A percentile compares a stretch with the other conserved stretches of the same genome.
Conservation (phyloP, 331 rosid genomes). For the Dryas integrifolia region DNA sequence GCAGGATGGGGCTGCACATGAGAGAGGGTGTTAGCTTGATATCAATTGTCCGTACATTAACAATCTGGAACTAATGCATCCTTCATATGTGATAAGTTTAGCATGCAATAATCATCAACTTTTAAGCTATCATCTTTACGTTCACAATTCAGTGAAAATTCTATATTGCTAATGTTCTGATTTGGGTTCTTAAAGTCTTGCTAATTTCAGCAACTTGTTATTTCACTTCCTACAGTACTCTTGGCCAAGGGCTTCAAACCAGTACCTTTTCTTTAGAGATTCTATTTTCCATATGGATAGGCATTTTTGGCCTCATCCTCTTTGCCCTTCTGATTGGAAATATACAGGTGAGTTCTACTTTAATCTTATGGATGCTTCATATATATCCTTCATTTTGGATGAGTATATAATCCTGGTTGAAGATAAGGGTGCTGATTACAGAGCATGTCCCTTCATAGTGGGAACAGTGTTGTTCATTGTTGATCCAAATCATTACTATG, state of each 20-base stretch:
- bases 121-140: background rate
- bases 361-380: background rate
- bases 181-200: background rate
- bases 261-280: constrained; percentile 69
- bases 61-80: background rate
- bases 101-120: background rate
- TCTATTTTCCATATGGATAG: constrained; percentile 66
- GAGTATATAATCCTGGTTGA: background rate
- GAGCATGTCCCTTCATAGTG: too few relatives aligned
- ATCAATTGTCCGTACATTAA: too few relatives aligned
- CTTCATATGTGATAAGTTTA: background rate
- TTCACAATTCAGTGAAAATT: background rate
- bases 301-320: constrained; percentile 68
- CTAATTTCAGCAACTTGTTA: constrained; percentile 13
- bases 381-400: background rate
- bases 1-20: too few relatives aligned
- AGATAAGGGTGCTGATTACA: background rate
- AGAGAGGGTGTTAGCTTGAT: too few relatives aligned
- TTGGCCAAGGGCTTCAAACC: constrained; percentile 82
- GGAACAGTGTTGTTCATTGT: background rate
- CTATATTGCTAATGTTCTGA: background rate
- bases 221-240: constrained; percentile 58
- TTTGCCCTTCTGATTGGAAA: constrained; percentile 84
- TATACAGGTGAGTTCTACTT: constrained; percentile 38
- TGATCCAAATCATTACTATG: background rate